These are phyloP conservation scores for Gautieria morchelliformis DNA, from an alignment of 768 basidiomycete species.

Conservation along the genomic window DNA sequence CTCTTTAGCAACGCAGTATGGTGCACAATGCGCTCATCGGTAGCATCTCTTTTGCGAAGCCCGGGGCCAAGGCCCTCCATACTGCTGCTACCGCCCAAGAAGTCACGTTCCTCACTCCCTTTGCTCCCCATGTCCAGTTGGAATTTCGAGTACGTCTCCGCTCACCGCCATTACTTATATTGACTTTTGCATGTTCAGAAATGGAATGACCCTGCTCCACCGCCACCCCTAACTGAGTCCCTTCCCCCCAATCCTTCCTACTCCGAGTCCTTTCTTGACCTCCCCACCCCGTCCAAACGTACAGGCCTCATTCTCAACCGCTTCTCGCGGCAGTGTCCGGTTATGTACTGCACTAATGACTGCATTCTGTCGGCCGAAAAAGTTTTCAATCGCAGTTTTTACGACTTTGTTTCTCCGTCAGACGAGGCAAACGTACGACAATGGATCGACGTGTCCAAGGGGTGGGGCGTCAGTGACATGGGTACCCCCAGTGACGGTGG, in stretches of 20 bases:
- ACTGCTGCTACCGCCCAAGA: conserved; percentile 79
- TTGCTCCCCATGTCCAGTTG: conserved; percentile 21
- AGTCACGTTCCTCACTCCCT: conserved; percentile 61
- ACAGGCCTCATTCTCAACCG: conserved; percentile 78
- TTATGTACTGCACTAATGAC: conserved; percentile 69
- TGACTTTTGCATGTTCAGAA: conserved; percentile 11
- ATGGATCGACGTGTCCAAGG: conserved; percentile 72
- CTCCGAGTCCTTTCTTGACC: conserved; percentile 35
- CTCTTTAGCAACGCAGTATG: conserved; percentile 47
- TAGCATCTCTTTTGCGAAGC: conserved; percentile 68
- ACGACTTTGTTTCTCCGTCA: conserved; percentile 57
- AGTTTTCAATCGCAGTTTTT: conserved; percentile 59
- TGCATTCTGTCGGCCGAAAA: conserved; percentile 49
- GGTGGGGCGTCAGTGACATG: conserved; percentile 72
- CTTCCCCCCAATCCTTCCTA: conserved; percentile 12
- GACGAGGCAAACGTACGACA: conserved; percentile 59
- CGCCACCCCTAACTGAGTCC: conserved; percentile 25
- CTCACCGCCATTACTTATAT: background rate
- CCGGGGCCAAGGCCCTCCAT: conserved; percentile 66
- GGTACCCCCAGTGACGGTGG: conserved; percentile 80
- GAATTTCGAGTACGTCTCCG: conserved; percentile 25
- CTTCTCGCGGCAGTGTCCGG: conserved; percentile 54
- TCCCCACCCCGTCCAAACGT: conserved; percentile 61
- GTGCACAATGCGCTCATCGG: conserved; percentile 68
- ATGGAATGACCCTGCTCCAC: conserved; percentile 25